A percentile compares a stretch with the other conserved stretches of the same genome.
phyloP scores from a whole-genome alignment of 495 filamentous ascomycete species.

The Barbatosphaeria neglecta region DNA sequence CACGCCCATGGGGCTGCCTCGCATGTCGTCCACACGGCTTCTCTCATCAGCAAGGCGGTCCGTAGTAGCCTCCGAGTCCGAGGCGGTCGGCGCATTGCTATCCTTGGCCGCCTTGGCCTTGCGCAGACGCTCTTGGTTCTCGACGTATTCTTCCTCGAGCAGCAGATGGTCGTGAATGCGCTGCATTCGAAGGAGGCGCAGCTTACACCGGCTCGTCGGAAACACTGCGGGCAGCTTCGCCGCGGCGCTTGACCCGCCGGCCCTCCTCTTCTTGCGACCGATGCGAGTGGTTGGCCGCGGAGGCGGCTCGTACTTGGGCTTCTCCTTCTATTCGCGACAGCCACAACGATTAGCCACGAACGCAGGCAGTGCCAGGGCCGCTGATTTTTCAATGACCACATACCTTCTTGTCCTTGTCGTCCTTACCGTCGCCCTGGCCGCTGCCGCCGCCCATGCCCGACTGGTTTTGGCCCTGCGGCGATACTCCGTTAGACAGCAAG shows the following conservation, averaged over 20 bases:
- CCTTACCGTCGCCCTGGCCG: constrained; percentile 57
- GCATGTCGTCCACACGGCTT: constrained; percentile 94
- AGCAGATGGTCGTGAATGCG: constrained; percentile 94
- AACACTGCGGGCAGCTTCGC: constrained; percentile 89
- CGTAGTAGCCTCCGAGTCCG: constrained; percentile 49
- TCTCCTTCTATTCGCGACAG: no score
- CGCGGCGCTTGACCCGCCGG: constrained; percentile 80
- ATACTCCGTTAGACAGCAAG: constrained; percentile 10
- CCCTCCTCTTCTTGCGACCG: constrained; percentile 95
- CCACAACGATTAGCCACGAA: no score
- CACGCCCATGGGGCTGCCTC: constrained; percentile 96
- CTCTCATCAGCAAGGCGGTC: constrained; percentile 89
- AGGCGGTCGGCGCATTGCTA: constrained; percentile 38
- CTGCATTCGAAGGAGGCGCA: constrained; percentile 94
- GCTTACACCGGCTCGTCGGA: constrained; percentile 93
- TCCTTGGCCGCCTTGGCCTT: constrained; percentile 78
- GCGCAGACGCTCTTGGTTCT: constrained; percentile 91
- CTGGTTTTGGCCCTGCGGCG: constrained; percentile 64
- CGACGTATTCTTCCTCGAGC: constrained; percentile 95
- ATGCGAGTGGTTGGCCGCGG: constrained; percentile 94
- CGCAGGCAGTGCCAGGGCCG: no score
- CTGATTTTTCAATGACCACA: no score
- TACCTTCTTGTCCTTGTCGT: constrained; percentile 96
- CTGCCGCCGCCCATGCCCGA: constrained; percentile 64
- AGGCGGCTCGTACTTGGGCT: constrained; percentile 98